Evolutionary conservation across 164 flowering plant genomes (phyloP), one percentile per base, ranked within the genome.

Genomic region (Nelumbo lutea): DNA sequence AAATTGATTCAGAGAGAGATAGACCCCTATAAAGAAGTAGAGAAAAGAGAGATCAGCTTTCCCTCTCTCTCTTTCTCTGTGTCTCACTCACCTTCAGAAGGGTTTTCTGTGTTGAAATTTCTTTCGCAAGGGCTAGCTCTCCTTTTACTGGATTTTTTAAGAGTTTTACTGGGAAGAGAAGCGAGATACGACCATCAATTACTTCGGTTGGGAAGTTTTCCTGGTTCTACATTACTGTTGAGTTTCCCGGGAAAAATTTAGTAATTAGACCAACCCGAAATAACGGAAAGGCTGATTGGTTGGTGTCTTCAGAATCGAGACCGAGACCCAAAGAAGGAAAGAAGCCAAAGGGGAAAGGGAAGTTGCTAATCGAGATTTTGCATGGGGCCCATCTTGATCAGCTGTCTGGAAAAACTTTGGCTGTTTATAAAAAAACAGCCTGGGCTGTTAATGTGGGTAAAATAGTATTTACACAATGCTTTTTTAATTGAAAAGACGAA

Each of bases 331-430:
- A 64, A 65, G 65, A 72, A 48, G 61, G 46, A 65, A 59, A 75
- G 66, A 58, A 48, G 62, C n/a, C 65, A 48, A 65, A 47, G 68
- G 66, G 57, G 70, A 65, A 47, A 64, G 62, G 62, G 78, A 61
- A 62, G 73, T 14, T 67, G 27, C 27, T 27, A 27, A 27, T 27
- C 27, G 27, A 0, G 27, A 27, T 27, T 27, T 27, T 27, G 27
- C 27, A 27, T 27, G 27, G 27, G 27, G 27, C 27, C 27, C 27
- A 27, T 27, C 27, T 27, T 27, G 27, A 27, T 27, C 27, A 27
- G 27, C 27, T 27, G 27, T 27, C 27, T 27, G 27, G 27, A 27
- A 27, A 27, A 27, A 27, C 27, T 27, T 27, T 27, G 27, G 27
- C 27, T 27, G 27, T 27, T 27, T 27, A 27, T 27, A 27, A 27